phyloP scores from a whole-genome alignment of 1,284 basidiomycete species.

The Rhodotorula sp. region DNA sequence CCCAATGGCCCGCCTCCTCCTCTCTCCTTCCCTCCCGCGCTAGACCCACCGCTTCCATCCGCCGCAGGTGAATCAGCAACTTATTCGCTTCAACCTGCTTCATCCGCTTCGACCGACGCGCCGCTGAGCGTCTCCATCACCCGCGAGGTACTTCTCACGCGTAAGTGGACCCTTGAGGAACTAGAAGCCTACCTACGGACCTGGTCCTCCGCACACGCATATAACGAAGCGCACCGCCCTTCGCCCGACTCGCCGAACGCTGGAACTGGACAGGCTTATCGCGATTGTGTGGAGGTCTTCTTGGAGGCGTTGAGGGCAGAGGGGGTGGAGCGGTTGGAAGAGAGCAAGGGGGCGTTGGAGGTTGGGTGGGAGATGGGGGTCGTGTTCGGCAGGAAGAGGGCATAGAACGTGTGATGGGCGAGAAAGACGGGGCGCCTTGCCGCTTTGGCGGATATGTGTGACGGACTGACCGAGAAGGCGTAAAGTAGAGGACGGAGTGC shows the following conservation, averaged over 20 bases:
- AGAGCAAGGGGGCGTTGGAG: slow-evolving; percentile 54
- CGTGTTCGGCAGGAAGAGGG: slow-evolving; percentile 56
- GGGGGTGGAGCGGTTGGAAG: slow-evolving; percentile 48
- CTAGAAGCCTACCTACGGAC: slow-evolving; percentile 69
- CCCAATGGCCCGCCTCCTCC: neutral
- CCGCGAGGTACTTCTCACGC: slow-evolving; percentile 55
- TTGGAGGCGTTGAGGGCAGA: slow-evolving; percentile 55
- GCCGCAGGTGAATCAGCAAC: neutral
- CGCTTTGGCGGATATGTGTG: too few species aligned
- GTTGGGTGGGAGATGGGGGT: slow-evolving; percentile 73
- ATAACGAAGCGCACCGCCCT: slow-evolving; percentile 51
- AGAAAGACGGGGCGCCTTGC: too few species aligned
- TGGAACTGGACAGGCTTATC: slow-evolving; percentile 41
- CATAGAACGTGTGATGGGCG: too few species aligned
- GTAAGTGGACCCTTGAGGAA: slow-evolving; percentile 62
- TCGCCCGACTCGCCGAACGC: slow-evolving; percentile 40
- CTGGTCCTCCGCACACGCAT: slow-evolving; percentile 69
- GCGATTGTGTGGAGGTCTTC: slow-evolving; percentile 56
- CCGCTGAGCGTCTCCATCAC: neutral
- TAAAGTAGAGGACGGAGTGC: too few species aligned
- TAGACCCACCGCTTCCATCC: neutral
- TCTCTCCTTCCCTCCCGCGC: neutral
- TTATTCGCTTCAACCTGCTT: neutral
- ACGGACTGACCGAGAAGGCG: too few species aligned
- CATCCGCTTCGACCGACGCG: neutral